Conservation (phyloP, 208 protist species). For the Crithidia bombi region DNA sequence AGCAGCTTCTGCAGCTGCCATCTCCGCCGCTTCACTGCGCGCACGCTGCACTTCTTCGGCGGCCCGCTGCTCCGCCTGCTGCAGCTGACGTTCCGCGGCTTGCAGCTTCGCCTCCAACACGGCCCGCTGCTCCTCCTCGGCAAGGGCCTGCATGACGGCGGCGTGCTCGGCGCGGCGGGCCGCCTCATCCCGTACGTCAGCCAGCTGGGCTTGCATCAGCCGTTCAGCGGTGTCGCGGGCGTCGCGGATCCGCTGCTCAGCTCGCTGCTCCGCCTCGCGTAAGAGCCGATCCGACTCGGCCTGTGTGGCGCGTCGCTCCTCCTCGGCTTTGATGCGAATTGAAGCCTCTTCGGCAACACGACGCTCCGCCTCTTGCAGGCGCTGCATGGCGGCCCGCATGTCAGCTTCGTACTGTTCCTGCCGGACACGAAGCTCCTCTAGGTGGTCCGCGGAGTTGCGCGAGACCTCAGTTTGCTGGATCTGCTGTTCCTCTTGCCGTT, state of each 20-base stretch:
- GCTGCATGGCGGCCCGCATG: conserved; percentile 46
- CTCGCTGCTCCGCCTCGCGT: conserved; percentile 47
- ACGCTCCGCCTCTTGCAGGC: conserved; percentile 61
- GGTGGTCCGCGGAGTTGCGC: conserved; percentile 28
- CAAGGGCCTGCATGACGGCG: conserved; percentile 42
- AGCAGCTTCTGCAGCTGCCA: conserved; percentile 48
- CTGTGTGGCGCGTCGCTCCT: conserved; percentile 30
- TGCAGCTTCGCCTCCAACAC: conserved; percentile 59
- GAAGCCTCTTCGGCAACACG: conserved; percentile 55
- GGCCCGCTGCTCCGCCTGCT: conserved; percentile 52
- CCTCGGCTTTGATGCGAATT: conserved; percentile 37
- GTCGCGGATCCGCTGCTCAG: conserved; percentile 54
- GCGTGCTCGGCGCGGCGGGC: conserved; percentile 50
- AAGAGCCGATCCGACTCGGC: conserved; percentile 41
- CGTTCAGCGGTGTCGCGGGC: conserved; percentile 47
- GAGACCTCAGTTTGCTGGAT: neutral
- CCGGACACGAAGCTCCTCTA: conserved; percentile 33
- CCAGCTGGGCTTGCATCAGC: conserved; percentile 39
- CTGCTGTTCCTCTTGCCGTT: neutral
- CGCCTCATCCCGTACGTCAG: conserved; percentile 41
- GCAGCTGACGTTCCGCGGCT: conserved; percentile 57
- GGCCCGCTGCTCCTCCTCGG: conserved; percentile 54
- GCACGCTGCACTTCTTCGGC: conserved; percentile 42
- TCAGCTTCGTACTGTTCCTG: conserved; percentile 44
- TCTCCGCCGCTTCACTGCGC: conserved; percentile 45